Base-by-base conservation (phyloP, 345 rosid species). In the Alliaria petiolata region DNA sequence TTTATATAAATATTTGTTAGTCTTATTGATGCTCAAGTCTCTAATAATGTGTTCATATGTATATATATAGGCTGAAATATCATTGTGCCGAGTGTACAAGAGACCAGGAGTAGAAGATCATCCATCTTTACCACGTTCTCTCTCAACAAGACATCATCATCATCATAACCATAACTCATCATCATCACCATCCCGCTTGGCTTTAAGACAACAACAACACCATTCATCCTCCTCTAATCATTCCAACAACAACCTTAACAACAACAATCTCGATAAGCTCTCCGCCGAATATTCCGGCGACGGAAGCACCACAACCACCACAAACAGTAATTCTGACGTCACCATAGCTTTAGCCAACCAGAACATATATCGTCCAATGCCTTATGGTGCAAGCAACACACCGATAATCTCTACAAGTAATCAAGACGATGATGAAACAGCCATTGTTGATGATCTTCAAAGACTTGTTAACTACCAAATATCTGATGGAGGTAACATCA, bases 61-160 rank as follows among this genome's bases (percentile, higher is more conserved):
- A 13, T 40, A 12, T n/a, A n/a, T 45, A 28, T 80, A 91, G 98
- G 85, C 85, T 12, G 98, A 93, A 79, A 93, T 88, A 76, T 93
- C 98, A 0, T 85, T 93, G 36, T 93, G 98, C 65, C 91, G 98
- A 3, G 98, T 93, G 20, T 93, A 93, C 88, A 93, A 91, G 77
- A 83, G 98, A 67, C 81, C 96, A 25, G 98, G 98, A 70, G 95
- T 93, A 1, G 98, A 91, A 77, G 98, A 93, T 72, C 91, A 87
- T 67, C 91, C 92, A 7, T 87, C 96, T 1, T 81, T 91, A 14
- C 96, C 95, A 15, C 96, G 96, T 25, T 79, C 84, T 12, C 79
- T 83, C 50, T 80, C 89, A 1, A 81, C 90, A 19, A 75, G 77
- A 40, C 83, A 44, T 62, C 85, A 40, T 70, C n/a, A n/a, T n/a